Evolutionary conservation across 495 filamentous ascomycete genomes (phyloP).

Genomic region (Parmelia sp.): DNA sequence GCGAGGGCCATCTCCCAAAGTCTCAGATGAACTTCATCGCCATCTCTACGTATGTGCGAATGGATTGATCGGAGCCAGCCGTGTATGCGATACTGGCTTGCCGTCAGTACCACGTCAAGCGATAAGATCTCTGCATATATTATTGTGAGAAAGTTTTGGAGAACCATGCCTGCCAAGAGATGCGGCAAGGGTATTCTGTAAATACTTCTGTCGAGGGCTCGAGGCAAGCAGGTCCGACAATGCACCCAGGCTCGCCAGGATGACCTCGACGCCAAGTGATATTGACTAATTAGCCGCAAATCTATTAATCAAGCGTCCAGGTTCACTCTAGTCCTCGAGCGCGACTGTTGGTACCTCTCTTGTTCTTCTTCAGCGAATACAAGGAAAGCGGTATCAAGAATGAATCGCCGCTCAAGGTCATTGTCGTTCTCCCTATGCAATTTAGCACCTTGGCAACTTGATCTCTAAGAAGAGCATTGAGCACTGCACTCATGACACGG

Average conservation of each 20-base stretch:
- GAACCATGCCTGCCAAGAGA: not conserved
- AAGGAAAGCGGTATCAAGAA: constrained; percentile 22
- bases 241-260: too few species aligned
- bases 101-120: constrained; percentile 13
- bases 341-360: constrained; percentile 13
- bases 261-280: not conserved
- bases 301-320: constrained; percentile 11
- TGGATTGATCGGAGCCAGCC: constrained; percentile 19
- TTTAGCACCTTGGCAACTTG: too few species aligned
- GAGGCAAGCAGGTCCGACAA: constrained; percentile 11
- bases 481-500: constrained; percentile 7
- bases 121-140: not conserved
- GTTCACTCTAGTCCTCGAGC: constrained; percentile 15
- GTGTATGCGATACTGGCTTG: constrained; percentile 20
- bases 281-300: constrained; percentile 17
- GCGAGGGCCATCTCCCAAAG: constrained; percentile 8
- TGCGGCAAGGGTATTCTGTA: not conserved
- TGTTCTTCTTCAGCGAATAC: constrained; percentile 9
- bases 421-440: not conserved
- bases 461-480: too few species aligned
- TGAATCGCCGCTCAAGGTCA: constrained; percentile 19
- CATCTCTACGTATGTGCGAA: constrained; percentile 8
- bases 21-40: constrained; percentile 9
- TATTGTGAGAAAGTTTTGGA: not conserved
- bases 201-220: constrained; percentile 14